A percentile compares a stretch with the other conserved stretches of the same genome.
Conservation (phyloP, 2,329 filamentous ascomycete species). For the Didymella sp. region DNA sequence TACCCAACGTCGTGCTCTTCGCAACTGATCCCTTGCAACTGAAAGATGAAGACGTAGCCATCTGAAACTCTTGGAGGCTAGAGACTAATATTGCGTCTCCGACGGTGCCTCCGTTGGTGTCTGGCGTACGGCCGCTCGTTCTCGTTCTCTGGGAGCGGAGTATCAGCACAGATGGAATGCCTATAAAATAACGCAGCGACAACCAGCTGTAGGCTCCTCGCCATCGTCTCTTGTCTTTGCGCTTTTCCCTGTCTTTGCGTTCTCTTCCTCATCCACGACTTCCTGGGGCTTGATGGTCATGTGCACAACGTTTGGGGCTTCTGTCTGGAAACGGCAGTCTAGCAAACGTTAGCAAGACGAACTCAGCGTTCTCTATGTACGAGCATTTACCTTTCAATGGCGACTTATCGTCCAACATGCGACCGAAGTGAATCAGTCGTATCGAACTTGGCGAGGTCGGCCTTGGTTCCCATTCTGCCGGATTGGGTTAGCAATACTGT, state of each 20-base stretch:
- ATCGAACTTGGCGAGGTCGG: conserved; percentile 89
- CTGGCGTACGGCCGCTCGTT: no score
- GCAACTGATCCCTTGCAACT: no score
- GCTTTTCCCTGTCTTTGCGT: conserved; percentile 71
- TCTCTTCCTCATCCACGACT: conserved; percentile 79
- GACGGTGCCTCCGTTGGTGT: no score
- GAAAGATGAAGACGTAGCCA: no score
- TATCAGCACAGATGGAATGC: conserved; percentile 2
- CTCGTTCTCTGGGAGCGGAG: background rate
- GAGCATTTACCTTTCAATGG: conserved; percentile 72
- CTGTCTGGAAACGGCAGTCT: conserved; percentile 81
- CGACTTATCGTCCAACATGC: conserved; percentile 87
- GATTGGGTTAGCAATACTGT: conserved; percentile 30
- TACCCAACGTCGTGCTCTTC: no score
- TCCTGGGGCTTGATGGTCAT: conserved; percentile 92
- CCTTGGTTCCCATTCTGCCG: conserved; percentile 79
- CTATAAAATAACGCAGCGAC: conserved; percentile 70
- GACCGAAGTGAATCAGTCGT: conserved; percentile 88
- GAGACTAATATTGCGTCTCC: no score
- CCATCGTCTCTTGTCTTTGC: conserved; percentile 59
- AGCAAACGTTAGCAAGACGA: background rate
- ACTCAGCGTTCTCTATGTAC: no score
- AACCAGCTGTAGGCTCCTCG: conserved; percentile 63
- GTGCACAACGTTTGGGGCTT: conserved; percentile 84
- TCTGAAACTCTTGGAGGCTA: no score